A percentile compares a stretch with the other conserved stretches of the same genome.
phyloP scores from a whole-genome alignment of 306 rosid species.

The Purshia tridentata region DNA sequence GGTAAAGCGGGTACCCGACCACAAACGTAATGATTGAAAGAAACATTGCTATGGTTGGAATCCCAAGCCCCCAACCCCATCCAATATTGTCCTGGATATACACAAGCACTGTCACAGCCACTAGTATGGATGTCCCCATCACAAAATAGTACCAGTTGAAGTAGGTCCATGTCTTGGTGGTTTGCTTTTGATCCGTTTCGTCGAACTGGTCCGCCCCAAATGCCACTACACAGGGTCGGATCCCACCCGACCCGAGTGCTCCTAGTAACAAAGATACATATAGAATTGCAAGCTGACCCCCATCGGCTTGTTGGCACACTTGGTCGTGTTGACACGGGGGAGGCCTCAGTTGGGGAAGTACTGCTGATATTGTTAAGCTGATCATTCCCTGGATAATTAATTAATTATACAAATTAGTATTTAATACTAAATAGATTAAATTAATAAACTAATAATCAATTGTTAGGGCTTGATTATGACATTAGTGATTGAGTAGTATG shows the following conservation, averaged over 20 bases:
- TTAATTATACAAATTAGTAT: neutral
- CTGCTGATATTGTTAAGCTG: constrained; percentile 68
- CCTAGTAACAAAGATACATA: constrained; percentile 53
- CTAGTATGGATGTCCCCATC: constrained; percentile 75
- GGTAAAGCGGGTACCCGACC: constrained; percentile 77
- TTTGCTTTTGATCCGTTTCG: constrained; percentile 60
- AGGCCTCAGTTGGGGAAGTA: constrained; percentile 70
- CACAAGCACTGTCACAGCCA: constrained; percentile 85
- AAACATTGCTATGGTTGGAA: constrained; percentile 80
- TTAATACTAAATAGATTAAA: neutral
- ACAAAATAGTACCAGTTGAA: constrained; percentile 96
- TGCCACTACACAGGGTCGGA: constrained; percentile 94
- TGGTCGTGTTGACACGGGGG: constrained; percentile 60
- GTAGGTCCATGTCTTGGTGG: constrained; percentile 71
- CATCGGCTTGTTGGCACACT: constrained; percentile 58
- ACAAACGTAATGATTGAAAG: constrained; percentile 61
- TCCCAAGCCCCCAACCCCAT: constrained; percentile 90
- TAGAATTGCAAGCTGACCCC: constrained; percentile 57
- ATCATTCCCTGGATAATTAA: constrained; percentile 65
- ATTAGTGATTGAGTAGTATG: neutral
- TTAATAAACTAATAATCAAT: neutral
- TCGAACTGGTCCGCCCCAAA: constrained; percentile 96
- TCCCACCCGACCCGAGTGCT: constrained; percentile 89
- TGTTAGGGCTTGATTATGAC: neutral
- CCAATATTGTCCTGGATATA: constrained; percentile 88